Evolutionary conservation across 495 filamentous ascomycete species (phyloP), one percentile per base, ranked within the genome.

Genomic region (Penicillium lividum): DNA sequence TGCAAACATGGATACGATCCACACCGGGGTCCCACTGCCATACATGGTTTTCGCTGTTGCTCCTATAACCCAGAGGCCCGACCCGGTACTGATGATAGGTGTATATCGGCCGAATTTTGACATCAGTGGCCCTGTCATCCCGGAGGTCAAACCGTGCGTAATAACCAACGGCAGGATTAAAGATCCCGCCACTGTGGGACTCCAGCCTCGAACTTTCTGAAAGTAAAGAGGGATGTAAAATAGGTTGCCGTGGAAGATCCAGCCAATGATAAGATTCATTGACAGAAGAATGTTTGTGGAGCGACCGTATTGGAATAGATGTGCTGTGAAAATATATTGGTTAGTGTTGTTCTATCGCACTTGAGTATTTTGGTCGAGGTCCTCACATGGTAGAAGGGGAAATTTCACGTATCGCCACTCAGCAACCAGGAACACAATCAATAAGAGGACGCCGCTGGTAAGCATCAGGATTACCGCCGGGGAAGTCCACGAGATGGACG

Each of bases 191-290:
- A 51, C 53, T 13, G 73, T 46, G 3, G 80, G 76, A 5, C 62
- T 63, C 0, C 65, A 68, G 25, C 63, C 60, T 5, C 63, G 64
- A 1, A 77, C 77, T 9, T 65, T 68, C 60, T 82, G 79, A 22
- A 81, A 74, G 63, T 72, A 81, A 0, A 82, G 62, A 0, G 79
- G 79, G 3, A 80, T 55, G 56, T 77, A 82, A 63, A 80, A 84
- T 15, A 84, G 68, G 13, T 63, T 61, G n/a, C 49, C 57, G 33
- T 36, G 61, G 18, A 43, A 67, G 4, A 67, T 43, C 51, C 34
- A 44, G 4, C 51, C 51, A 29, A 44, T 54, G 25, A 54, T 22
- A 9, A 54, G 15, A n/a, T 29, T 28, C 11, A n/a, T 29, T 2
- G 18, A 36, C 15, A 43, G 33, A 2, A 54, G 25, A 5, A 27